These are phyloP conservation scores for Thalassiosira exigua DNA, from an alignment of 352 stramenopile species.

Conservation along the genomic window DNA sequence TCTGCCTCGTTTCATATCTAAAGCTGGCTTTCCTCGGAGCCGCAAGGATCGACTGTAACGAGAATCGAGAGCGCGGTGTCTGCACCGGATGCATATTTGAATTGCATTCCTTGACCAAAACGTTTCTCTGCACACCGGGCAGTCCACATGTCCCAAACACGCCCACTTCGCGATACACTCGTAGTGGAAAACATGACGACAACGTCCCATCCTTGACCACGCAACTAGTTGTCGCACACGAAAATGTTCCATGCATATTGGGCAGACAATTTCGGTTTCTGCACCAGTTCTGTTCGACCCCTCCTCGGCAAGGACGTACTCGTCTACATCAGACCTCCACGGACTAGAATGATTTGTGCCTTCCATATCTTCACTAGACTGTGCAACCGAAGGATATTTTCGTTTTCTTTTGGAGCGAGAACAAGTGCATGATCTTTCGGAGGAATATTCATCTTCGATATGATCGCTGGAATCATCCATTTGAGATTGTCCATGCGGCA, in stretches of 20 bases:
- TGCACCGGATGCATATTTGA: too few relatives aligned
- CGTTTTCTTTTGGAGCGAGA: conserved; percentile 21
- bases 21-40: neutral
- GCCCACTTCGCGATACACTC: conserved; percentile 36
- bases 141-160: conserved; percentile 18
- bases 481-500: conserved; percentile 37
- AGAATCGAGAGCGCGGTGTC: neutral
- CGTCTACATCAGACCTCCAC: neutral
- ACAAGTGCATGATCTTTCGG: neutral
- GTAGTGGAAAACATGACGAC: conserved; percentile 31
- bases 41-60: neutral
- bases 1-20: neutral
- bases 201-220: conserved; percentile 30
- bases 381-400: conserved; percentile 5
- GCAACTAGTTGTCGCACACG: conserved; percentile 25
- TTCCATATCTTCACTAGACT: conserved; percentile 7
- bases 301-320: conserved; percentile 21
- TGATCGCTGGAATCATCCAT: neutral
- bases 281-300: neutral
- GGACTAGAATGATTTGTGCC: neutral
- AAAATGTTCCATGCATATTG: conserved; percentile 36
- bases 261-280: conserved; percentile 18
- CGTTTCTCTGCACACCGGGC: conserved; percentile 30
- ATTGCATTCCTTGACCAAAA: conserved; percentile 31
- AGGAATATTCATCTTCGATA: conserved; percentile 7